These are phyloP conservation scores for Linum tenue DNA, from an alignment of 345 rosid species.

Conservation along the genomic window DNA sequence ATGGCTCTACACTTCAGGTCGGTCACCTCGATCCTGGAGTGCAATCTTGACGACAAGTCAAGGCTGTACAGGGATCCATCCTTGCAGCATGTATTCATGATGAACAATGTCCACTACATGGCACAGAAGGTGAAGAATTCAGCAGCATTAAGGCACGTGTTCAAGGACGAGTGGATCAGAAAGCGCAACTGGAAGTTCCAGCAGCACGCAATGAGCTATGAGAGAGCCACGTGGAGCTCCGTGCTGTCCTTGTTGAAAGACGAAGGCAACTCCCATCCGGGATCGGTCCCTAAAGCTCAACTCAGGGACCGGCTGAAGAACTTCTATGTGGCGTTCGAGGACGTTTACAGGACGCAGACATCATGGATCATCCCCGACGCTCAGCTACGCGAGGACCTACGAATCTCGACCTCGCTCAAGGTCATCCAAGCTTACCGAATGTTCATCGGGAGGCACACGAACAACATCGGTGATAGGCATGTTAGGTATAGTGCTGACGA, in stretches of 20 bases:
- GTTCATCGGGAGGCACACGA: conserved; percentile 49
- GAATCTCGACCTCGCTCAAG: conserved; percentile 54
- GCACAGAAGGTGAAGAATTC: conserved; percentile 64
- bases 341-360: conserved; percentile 71
- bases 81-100: conserved; percentile 64
- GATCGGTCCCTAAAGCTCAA: conserved; percentile 33
- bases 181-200: conserved; percentile 75
- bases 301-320: conserved; percentile 58
- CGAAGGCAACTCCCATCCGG: conserved; percentile 39
- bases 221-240: conserved; percentile 68
- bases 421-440: conserved; percentile 75
- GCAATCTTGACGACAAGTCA: conserved; percentile 60
- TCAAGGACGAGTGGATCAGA: conserved; percentile 70
- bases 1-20: conserved; percentile 45
- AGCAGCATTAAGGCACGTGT: conserved; percentile 52
- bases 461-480: conserved; percentile 48
- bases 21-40: conserved; percentile 51
- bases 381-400: conserved; percentile 65
- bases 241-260: conserved; percentile 55
- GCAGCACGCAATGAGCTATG: conserved; percentile 61
- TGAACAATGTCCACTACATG: conserved; percentile 89
- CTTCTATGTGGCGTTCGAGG: conserved; percentile 65
- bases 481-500: conserved; percentile 67
- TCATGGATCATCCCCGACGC: conserved; percentile 58
- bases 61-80: conserved; percentile 52